phyloP scores from a whole-genome alignment of 805 yeast genomes.

The Ogataea ramenticola region DNA sequence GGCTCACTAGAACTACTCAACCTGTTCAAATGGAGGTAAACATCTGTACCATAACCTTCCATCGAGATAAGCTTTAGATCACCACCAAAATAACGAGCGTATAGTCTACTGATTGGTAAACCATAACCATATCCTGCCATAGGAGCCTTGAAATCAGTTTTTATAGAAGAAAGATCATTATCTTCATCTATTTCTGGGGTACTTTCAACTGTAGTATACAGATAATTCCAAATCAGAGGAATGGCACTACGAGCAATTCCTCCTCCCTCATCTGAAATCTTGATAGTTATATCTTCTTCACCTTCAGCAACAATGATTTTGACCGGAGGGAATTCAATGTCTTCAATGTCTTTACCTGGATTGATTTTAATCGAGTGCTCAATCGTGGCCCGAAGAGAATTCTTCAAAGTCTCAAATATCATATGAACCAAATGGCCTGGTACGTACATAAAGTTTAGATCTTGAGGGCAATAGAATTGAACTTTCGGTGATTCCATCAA shows the following conservation, averaged over 20 bases:
- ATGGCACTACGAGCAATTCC: constrained; percentile 82
- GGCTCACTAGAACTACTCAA: constrained; percentile 72
- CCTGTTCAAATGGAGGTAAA: constrained; percentile 77
- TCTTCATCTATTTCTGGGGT: constrained; percentile 61
- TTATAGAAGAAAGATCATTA: constrained; percentile 29
- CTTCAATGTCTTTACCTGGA: constrained; percentile 44
- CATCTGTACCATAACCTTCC: constrained; percentile 96
- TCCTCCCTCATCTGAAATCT: constrained; percentile 90
- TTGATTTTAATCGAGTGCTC: constrained; percentile 63
- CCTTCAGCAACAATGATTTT: constrained; percentile 87
- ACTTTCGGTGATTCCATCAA: constrained; percentile 82
- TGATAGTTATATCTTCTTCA: constrained; percentile 82
- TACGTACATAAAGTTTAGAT: constrained; percentile 80
- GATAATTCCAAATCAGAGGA: constrained; percentile 84
- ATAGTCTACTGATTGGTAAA: constrained; percentile 74
- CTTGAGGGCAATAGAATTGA: constrained; percentile 66
- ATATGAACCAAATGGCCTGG: constrained; percentile 91
- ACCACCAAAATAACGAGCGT: constrained; percentile 88
- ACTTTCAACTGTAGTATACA: constrained; percentile 79
- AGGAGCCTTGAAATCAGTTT: constrained; percentile 73
- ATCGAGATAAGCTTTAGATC: constrained; percentile 79
- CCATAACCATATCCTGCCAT: constrained; percentile 96
- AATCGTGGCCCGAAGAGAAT: constrained; percentile 82
- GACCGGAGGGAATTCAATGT: constrained; percentile 72
- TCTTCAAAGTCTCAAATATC: constrained; percentile 82